Evolutionary conservation across 139 green algal genomes (phyloP).

Genomic region (Helicosporidium sp.): DNA sequence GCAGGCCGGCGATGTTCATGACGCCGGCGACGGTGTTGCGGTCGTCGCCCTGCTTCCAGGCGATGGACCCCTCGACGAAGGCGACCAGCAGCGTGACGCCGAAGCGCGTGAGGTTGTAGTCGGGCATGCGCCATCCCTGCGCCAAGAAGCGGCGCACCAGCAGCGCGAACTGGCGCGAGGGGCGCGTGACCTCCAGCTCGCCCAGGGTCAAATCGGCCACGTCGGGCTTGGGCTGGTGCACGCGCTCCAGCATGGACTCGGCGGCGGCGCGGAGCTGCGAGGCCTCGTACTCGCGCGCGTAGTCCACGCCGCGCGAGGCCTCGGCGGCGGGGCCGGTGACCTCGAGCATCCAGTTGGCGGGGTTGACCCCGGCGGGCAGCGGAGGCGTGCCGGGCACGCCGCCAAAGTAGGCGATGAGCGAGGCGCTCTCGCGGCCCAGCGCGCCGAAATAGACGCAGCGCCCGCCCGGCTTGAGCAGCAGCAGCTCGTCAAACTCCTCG

Average conservation of each 20-base stretch:
- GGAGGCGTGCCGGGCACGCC: constrained; percentile 6
- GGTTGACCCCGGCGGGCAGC: constrained; percentile 3
- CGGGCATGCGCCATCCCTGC: constrained; percentile 18
- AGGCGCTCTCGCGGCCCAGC: constrained; percentile 16
- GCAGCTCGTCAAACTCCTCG: constrained; percentile 37
- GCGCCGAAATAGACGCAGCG: constrained; percentile 34
- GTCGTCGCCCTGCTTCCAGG: constrained; percentile 6
- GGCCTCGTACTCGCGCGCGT: constrained; percentile 11
- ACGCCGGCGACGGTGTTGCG: constrained; percentile 11
- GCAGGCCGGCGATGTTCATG: constrained; percentile 35
- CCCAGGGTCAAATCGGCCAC: neutral
- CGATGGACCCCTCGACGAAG: constrained; percentile 23
- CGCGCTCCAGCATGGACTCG: neutral
- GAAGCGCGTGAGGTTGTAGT: constrained; percentile 28
- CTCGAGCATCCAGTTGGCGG: constrained; percentile 27
- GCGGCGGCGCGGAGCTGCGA: constrained; percentile 11
- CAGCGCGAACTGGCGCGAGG: constrained; percentile 8
- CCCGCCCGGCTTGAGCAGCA: constrained; percentile 48
- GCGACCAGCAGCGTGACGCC: constrained; percentile 23
- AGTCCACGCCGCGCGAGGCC: constrained; percentile 9
- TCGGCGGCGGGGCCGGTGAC: constrained; percentile 4
- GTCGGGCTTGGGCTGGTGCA: neutral
- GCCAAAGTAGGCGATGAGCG: constrained; percentile 30
- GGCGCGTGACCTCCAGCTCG: constrained; percentile 1
- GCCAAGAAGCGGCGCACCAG: constrained; percentile 22